A percentile compares a stretch with the other conserved stretches of the same genome.
These are phyloP conservation scores for Lignosus rhinocerotis DNA, from an alignment of 1,284 basidiomycete genomes.

Conservation along the genomic window DNA sequence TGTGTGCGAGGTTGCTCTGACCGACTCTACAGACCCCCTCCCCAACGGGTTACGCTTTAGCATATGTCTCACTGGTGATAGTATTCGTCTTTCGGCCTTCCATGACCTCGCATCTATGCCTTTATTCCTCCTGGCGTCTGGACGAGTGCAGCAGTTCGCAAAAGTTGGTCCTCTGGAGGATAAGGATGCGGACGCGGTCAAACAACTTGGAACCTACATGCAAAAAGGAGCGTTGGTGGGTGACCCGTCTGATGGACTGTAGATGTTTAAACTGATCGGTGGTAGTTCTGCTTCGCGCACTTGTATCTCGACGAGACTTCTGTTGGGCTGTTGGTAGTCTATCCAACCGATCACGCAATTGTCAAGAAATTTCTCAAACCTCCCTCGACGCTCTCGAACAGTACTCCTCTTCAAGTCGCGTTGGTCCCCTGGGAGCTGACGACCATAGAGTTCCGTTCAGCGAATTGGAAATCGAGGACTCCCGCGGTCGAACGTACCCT, in stretches of 20 bases:
- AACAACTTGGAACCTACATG: conserved; percentile 48
- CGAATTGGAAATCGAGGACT: conserved; percentile 20
- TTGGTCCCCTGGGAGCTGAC: conserved; percentile 49
- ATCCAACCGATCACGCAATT: conserved; percentile 27
- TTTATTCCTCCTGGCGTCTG: conserved; percentile 48
- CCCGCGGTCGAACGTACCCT: not conserved
- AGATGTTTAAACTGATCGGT: conserved; percentile 1
- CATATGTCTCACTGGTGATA: conserved; percentile 41
- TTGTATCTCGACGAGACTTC: conserved; percentile 45
- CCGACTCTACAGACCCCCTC: conserved; percentile 43
- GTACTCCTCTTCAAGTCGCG: conserved; percentile 31
- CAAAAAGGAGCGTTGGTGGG: conserved; percentile 27
- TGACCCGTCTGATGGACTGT: conserved; percentile 6
- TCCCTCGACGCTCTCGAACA: not conserved
- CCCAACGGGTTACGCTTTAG: conserved; percentile 50
- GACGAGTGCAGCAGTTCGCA: conserved; percentile 52
- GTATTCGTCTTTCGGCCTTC: conserved; percentile 47
- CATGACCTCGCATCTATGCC: conserved; percentile 48
- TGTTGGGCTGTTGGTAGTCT: conserved; percentile 45
- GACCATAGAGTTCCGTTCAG: conserved; percentile 24
- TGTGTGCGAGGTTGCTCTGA: conserved; percentile 50
- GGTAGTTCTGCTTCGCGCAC: conserved; percentile 53
- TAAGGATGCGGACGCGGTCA: conserved; percentile 42
- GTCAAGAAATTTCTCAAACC: conserved; percentile 33
- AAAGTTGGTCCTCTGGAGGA: conserved; percentile 41